These are phyloP conservation scores for Tillandsia leiboldiana DNA, from an alignment of 176 grass and related monocot species.

Conservation along the genomic window DNA sequence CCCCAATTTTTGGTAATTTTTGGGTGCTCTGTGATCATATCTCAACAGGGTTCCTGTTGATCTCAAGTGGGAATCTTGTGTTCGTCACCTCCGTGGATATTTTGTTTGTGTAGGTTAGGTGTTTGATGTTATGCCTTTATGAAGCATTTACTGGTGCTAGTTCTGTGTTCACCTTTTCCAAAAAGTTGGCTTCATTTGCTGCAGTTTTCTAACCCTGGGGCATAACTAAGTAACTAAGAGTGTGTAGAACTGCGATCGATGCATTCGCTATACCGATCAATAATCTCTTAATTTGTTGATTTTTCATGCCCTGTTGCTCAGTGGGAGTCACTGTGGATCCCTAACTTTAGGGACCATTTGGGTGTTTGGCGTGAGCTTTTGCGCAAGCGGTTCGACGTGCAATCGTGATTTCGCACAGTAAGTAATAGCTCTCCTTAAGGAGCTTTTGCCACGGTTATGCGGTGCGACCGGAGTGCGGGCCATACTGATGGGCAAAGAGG, in stretches of 20 bases:
- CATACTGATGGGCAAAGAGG: too few relatives aligned
- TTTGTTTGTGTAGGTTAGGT: background rate
- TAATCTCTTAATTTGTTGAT: background rate
- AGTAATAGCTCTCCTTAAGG: too few relatives aligned
- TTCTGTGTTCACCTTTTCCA: background rate
- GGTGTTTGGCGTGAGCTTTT: background rate
- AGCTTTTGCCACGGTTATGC: too few relatives aligned
- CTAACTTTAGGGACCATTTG: background rate
- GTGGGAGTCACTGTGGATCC: background rate
- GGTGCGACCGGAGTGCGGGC: too few relatives aligned
- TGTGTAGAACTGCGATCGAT: background rate
- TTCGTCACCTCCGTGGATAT: background rate
- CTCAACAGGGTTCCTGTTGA: background rate
- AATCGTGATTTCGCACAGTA: too few relatives aligned
- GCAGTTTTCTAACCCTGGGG: background rate
- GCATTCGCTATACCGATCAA: background rate
- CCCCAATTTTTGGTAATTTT: background rate
- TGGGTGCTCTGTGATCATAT: background rate
- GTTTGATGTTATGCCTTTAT: background rate
- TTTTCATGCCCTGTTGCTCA: background rate
- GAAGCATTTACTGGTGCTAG: background rate
- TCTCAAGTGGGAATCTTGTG: background rate
- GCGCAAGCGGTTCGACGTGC: background rate
- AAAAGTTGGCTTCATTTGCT: background rate
- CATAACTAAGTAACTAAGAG: background rate